phyloP scores from a whole-genome alignment of 176 grass and related monocot species.

The Bolboschoenus planiculmis region DNA sequence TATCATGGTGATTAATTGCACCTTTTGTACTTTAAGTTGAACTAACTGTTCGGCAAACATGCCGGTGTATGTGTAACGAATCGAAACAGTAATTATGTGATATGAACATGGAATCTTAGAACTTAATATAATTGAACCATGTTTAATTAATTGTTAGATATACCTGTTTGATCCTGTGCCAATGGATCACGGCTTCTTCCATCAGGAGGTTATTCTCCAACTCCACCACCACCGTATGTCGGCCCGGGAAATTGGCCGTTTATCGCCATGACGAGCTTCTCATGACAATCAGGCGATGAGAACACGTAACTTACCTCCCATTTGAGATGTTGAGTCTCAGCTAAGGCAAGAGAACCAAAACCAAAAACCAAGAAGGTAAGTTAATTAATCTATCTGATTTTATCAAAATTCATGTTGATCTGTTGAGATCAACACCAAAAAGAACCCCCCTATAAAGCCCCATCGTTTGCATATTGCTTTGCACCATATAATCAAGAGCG shows the following conservation, averaged over 20 bases:
- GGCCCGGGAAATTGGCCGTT: constrained; percentile 80
- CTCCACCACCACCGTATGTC: constrained; percentile 46
- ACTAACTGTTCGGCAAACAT: background rate
- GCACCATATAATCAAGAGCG: no score
- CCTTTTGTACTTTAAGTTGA: background rate
- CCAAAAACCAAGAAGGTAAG: background rate
- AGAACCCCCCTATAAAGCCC: no score
- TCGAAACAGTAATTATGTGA: background rate
- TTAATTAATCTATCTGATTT: no score
- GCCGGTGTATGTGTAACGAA: background rate
- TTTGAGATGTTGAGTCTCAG: constrained; percentile 37
- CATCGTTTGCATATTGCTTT: no score
- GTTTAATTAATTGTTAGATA: background rate
- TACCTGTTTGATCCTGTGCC: constrained; percentile 87
- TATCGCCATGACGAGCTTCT: constrained; percentile 62
- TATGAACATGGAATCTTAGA: background rate
- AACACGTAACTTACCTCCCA: constrained; percentile 74
- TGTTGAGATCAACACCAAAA: no score
- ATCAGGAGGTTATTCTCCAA: constrained; percentile 63
- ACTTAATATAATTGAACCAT: background rate
- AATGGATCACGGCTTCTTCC: constrained; percentile 82
- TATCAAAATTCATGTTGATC: no score
- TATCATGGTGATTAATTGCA: background rate
- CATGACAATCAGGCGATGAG: constrained; percentile 70
- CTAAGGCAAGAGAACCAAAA: background rate